These are phyloP conservation scores for Candida easanensis DNA, from an alignment of 805 yeast genomes.

Conservation along the genomic window DNA sequence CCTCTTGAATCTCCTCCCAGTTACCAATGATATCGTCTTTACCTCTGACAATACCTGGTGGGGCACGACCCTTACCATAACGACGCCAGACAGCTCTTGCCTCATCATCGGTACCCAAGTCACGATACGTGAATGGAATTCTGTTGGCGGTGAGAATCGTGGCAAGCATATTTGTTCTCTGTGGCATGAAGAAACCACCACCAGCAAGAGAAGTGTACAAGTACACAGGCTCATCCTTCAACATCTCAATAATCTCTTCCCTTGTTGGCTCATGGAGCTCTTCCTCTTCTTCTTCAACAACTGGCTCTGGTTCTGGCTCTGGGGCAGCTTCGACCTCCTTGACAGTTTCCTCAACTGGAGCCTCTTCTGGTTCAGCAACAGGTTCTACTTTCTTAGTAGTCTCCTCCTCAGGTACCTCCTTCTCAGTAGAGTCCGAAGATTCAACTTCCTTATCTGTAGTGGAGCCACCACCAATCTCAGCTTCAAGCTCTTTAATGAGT, in stretches of 20 bases:
- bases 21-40: slow-evolving; percentile 81
- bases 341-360: neutral
- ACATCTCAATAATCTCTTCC: slow-evolving; percentile 27
- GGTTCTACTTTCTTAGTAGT: neutral
- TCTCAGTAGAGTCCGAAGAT: no score
- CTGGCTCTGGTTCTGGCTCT: slow-evolving; percentile 4
- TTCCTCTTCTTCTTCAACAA: slow-evolving; percentile 11
- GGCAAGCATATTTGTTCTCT: slow-evolving; percentile 71
- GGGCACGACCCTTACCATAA: slow-evolving; percentile 62
- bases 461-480: slow-evolving; percentile 11
- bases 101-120: slow-evolving; percentile 82
- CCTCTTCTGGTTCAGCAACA: neutral
- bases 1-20: slow-evolving; percentile 82
- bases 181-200: slow-evolving; percentile 73
- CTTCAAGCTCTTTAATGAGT: slow-evolving; percentile 21
- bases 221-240: slow-evolving; percentile 57
- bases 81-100: slow-evolving; percentile 86
- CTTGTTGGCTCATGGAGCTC: slow-evolving; percentile 27
- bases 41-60: slow-evolving; percentile 86
- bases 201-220: slow-evolving; percentile 86
- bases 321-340: slow-evolving; percentile 3
- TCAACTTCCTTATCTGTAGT: neutral
- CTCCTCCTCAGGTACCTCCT: neutral
- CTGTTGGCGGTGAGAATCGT: slow-evolving; percentile 76
- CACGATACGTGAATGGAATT: slow-evolving; percentile 64